Conservation (phyloP, 2,329 filamentous ascomycete species). For the Chaetomiaceae sp. region DNA sequence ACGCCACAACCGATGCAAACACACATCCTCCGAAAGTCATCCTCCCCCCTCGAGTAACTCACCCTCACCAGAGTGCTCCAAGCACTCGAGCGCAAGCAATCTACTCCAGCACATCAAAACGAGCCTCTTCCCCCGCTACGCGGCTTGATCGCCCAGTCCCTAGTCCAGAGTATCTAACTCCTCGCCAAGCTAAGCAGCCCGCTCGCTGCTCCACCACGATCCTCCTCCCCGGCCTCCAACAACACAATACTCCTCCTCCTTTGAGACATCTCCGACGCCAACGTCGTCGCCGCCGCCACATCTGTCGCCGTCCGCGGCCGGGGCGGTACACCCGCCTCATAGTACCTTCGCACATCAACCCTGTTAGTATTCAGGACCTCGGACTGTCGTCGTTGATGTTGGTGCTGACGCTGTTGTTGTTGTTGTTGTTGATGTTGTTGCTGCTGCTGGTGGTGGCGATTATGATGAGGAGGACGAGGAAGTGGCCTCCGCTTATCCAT, state of each 20-base stretch:
- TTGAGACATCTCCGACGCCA: neutral
- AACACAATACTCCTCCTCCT: neutral
- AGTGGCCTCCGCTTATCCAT: neutral
- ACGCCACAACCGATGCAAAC: no score
- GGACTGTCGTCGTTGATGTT: slow-evolving; percentile 1
- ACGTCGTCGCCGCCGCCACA: neutral
- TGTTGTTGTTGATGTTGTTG: neutral
- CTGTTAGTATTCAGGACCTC: neutral
- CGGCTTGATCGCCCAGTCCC: neutral
- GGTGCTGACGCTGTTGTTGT: neutral
- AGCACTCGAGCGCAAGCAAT: no score
- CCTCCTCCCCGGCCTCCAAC: slow-evolving; percentile 11
- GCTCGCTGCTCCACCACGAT: slow-evolving; percentile 41
- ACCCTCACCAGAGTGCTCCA: no score
- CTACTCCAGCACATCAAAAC: no score
- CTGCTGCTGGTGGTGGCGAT: neutral
- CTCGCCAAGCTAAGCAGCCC: slow-evolving; percentile 43
- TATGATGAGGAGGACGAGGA: neutral
- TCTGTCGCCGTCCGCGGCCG: neutral
- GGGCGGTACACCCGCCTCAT: neutral
- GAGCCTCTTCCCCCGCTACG: neutral
- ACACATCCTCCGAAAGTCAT: no score
- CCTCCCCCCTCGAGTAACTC: neutral
- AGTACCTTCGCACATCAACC: neutral
- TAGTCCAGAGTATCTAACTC: slow-evolving; percentile 24